Base-by-base conservation (phyloP, 306 rosid species). In the Dryas octopetala region DNA sequence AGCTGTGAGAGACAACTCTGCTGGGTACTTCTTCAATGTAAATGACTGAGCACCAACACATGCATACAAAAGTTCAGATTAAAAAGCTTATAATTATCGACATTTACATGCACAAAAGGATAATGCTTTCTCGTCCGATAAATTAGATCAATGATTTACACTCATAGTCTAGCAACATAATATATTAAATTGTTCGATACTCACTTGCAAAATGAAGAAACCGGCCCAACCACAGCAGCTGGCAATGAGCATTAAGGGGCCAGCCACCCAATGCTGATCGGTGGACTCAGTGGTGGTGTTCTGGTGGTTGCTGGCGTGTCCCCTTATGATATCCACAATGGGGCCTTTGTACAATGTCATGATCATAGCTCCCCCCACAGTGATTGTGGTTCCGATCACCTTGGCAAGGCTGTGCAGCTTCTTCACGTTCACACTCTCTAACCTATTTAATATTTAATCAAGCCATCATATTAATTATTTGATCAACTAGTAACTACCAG, bases 291-390 rank as follows among this genome's bases (percentile, higher is more conserved):
- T 54, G 65, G 61, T 49, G 79, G 81, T 6, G 52, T 57, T 61
- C 0, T 76, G 81, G 62, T 80, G 78, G 82, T 17, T 62, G 46
- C 0, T 82, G 80, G 60, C 84, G 49, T 79, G 78, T 2, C 86
- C 90, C 60, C 78, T 84, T 19, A 90, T 66, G 54, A 92, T 68
- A 49, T 90, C 83, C 15, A 86, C 76, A 28, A 91, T 86, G 4
- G 97, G 96, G 43, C 99, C 99, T 89, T 92, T 96, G 88, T 92
- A 96, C 74, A 96, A 81, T 32, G 99, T 92, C 99, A 96, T 96
- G 65, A 88, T 88, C 99, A 92, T 96, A 44, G 99, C 99, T 83
- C 98, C 99, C 9, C 87, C 78, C 38, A 96, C 90, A 11, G 99
- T 90, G 17, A 92, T 79, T 57, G 68, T 84, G 0, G 99, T 96